Base-by-base conservation (phyloP, 2,329 filamentous ascomycete species). In the Colletotrichum lindemuthianum region DNA sequence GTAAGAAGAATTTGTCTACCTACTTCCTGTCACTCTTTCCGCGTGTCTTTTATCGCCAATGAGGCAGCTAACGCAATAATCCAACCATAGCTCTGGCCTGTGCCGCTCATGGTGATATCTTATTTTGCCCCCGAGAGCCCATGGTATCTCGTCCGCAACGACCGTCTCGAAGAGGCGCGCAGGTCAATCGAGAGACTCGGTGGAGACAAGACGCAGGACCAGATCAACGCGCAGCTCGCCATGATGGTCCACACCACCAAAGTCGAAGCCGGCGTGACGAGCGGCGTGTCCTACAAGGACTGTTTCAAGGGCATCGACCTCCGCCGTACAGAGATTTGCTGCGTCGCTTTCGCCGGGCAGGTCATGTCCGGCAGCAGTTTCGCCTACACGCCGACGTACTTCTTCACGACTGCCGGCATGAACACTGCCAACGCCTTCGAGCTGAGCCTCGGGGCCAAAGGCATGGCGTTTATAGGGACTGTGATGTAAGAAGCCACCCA, bases 271-370 rank as follows among this genome's bases (percentile, higher is more conserved):
- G 71, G 74, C n/a, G 71, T 77, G 40, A 75, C 76, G 1, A 69
- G 69, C 2, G 81, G 81, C 2, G 77, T 77, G 1, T 76, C 72
- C 0, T 86, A 85, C 68, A 52, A 70, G 33, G 81, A 84, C 70
- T 84, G 81, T 67, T 84, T 86, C 71, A 77, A 76, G 37, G 78
- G 78, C 11, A 69, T 72, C 6, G 79, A 86, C 60, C 71, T 80
- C 5, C 75, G 81, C 1, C 75, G 81, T 32, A 82, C 80, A 0
- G 79, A 82, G 60, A 80, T 82, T 32, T 77, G 77, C 16, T 75
- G 77, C 59, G 69, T 79, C 50, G 74, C 74, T 6, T 78, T 80
- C 68, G 67, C 78, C 16, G 77, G 74, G 1, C 81, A 83, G 66
- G 78, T 79, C 66, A 76, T 77, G 5, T 73, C 76, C 41, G 77